phyloP scores from a whole-genome alignment of 768 basidiomycete genomes.

The Pulveroboletus ravenelii region DNA sequence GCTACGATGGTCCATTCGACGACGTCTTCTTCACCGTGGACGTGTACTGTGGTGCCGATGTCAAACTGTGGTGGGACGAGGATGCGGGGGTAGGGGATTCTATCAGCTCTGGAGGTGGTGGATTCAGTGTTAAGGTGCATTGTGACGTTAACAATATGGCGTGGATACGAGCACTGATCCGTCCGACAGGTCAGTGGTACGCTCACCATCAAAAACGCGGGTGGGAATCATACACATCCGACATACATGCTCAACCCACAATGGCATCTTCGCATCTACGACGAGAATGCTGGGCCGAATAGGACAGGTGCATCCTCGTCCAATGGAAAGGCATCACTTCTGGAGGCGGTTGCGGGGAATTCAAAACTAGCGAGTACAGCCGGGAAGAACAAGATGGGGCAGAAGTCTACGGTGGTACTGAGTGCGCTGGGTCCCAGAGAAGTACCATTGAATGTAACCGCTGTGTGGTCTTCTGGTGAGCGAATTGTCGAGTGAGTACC shows the following conservation, averaged over 20 bases:
- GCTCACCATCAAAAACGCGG: slow-evolving; percentile 68
- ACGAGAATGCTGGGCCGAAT: slow-evolving; percentile 19
- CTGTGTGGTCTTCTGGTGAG: slow-evolving; percentile 72
- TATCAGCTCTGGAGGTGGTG: neutral
- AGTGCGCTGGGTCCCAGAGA: slow-evolving; percentile 56
- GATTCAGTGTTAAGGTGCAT: slow-evolving; percentile 16
- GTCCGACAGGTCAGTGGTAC: slow-evolving; percentile 49
- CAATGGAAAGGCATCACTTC: neutral
- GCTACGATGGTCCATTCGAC: slow-evolving; percentile 61
- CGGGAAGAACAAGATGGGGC: neutral
- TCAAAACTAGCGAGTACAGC: slow-evolving; percentile 6
- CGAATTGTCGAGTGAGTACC: slow-evolving; percentile 67
- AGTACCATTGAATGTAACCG: slow-evolving; percentile 65
- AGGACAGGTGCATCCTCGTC: neutral
- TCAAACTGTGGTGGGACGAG: slow-evolving; percentile 47
- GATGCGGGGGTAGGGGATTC: slow-evolving; percentile 16
- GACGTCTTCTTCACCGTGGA: slow-evolving; percentile 68
- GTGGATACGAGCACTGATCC: neutral
- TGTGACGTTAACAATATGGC: neutral
- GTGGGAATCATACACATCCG: slow-evolving; percentile 76
- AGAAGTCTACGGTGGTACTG: slow-evolving; percentile 41
- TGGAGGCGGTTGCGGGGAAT: neutral
- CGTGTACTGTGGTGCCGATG: slow-evolving; percentile 38
- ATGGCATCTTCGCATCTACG: slow-evolving; percentile 62
- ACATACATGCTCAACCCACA: slow-evolving; percentile 91